Evolutionary conservation across 805 yeast species (phyloP).

Genomic region (Metschnikowia noctiluminum): DNA sequence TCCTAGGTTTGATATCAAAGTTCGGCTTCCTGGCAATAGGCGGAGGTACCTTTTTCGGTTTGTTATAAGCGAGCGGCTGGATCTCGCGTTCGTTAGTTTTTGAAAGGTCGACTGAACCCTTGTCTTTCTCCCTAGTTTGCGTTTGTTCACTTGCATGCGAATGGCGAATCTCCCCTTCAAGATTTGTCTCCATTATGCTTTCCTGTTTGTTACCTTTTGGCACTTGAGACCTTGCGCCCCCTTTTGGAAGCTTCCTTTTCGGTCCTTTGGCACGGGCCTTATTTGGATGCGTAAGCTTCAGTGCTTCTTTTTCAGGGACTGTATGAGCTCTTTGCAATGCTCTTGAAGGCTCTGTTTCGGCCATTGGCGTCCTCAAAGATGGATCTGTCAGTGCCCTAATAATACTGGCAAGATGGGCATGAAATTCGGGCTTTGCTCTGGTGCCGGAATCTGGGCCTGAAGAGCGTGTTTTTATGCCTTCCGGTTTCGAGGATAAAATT

Average conservation of each 20-base stretch:
- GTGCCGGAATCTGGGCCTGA: background rate
- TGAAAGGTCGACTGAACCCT: too few relatives aligned
- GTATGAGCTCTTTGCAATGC: constrained; percentile 9
- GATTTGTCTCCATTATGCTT: background rate
- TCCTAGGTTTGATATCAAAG: constrained; percentile 14
- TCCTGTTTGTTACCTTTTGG: background rate
- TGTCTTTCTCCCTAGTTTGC: background rate
- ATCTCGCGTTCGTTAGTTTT: too few relatives aligned
- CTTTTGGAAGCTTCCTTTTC: constrained; percentile 44
- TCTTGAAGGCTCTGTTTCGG: background rate
- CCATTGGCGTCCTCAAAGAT: constrained; percentile 2
- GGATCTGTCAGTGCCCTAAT: constrained; percentile 31
- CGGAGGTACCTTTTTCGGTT: constrained; percentile 20
- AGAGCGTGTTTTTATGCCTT: background rate
- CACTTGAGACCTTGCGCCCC: background rate
- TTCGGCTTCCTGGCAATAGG: constrained; percentile 16
- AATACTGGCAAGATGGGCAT: constrained; percentile 23
- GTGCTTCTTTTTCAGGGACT: constrained; percentile 2
- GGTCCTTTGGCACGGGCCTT: constrained; percentile 52
- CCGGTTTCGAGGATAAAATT: too few relatives aligned
- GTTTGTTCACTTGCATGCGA: background rate
- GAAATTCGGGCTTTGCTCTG: constrained; percentile 3
- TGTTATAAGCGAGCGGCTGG: constrained; percentile 18
- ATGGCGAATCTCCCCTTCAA: background rate
- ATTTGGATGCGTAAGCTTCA: constrained; percentile 41